Evolutionary conservation across 129 eudicot species (phyloP), one percentile per base, ranked within the genome.

Genomic region (Pulicaria dysenterica): DNA sequence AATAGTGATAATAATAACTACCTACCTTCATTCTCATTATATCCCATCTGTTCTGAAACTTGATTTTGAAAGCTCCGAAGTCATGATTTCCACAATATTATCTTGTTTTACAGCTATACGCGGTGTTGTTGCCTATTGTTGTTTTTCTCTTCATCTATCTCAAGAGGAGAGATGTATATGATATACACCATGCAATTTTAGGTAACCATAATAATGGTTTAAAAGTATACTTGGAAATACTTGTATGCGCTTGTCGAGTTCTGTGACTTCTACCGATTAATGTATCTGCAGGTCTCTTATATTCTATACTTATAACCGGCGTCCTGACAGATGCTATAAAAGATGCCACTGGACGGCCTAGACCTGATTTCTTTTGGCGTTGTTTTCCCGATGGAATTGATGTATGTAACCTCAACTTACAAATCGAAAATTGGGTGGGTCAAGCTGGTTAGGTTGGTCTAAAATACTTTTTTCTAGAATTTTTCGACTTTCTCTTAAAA

Each of bases 321-420:
- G 97, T 91, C 31, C 76, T 91, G 15, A 91, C 97, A 3, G 95
- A 88, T 81, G 80, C 95, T 8, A 81, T 91, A 61, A 91, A 91
- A 74, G 87, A 91, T 75, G 97, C 87, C 48, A 87, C 86, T 65
- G 97, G 97, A 55, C 85, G 97, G 50, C 97, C 97, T 66, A 76
- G 97, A 34, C 97, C 97, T 38, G 84, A 91, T 77, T 91, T 91
- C 80, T 91, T 91, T 68, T 91, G 95, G 95, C 91, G 95, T 44
- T 91, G 97, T 73, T 91, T 91, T 73, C 97, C 97, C 57, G 95
- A 91, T 51, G 97, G 97, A 19, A 4, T 60, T 39, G 91, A 78
- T 39, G 95, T 88, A 88, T 53, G 84, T 43, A n/a, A 57, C 6
- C 43, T 6, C 48, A 42, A 54, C 51, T 36, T 8, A 12, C 5